phyloP scores from a whole-genome alignment of 305 asterid species.

The Fraxinus dipetala region DNA sequence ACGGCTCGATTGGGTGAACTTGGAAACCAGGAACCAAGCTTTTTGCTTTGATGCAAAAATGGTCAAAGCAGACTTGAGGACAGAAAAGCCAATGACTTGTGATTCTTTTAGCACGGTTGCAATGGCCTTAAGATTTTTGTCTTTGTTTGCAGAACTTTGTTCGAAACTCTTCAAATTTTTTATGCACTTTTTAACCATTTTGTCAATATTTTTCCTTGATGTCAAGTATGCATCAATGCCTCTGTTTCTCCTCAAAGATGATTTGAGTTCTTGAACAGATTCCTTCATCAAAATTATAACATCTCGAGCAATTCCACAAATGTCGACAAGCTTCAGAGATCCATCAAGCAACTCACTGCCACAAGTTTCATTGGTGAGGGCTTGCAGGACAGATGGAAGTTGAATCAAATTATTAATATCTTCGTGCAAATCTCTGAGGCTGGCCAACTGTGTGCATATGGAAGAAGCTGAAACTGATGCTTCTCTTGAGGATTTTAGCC shows the following conservation, averaged over 20 bases:
- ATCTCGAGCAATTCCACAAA: conserved; percentile 20
- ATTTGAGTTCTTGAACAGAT: conserved; percentile 30
- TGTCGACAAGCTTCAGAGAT: conserved; percentile 18
- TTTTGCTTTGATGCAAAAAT: conserved; percentile 24
- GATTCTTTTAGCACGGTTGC: conserved; percentile 6
- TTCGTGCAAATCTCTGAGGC: conserved; percentile 24
- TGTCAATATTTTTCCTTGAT: conserved; percentile 24
- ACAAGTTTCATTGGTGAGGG: not conserved
- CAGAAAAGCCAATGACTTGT: conserved; percentile 1
- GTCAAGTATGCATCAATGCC: conserved; percentile 8
- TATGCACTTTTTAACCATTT: conserved; percentile 24
- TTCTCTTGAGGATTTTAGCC: conserved; percentile 23
- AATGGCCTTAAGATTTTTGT: not conserved
- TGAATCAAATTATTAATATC: conserved; percentile 21
- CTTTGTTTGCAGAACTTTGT: not conserved
- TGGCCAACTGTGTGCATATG: conserved; percentile 16
- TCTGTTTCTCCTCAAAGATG: conserved; percentile 25
- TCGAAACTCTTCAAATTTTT: not conserved
- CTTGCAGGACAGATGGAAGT: conserved; percentile 19
- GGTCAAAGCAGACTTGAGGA: conserved; percentile 13
- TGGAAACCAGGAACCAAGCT: conserved; percentile 30
- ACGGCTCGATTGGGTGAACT: not conserved
- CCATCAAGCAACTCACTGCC: conserved; percentile 25
- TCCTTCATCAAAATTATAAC: conserved; percentile 18
- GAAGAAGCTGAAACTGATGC: conserved; percentile 20